phyloP scores from a whole-genome alignment of 805 yeast species.

The Helenozyma baotianmanensis region DNA sequence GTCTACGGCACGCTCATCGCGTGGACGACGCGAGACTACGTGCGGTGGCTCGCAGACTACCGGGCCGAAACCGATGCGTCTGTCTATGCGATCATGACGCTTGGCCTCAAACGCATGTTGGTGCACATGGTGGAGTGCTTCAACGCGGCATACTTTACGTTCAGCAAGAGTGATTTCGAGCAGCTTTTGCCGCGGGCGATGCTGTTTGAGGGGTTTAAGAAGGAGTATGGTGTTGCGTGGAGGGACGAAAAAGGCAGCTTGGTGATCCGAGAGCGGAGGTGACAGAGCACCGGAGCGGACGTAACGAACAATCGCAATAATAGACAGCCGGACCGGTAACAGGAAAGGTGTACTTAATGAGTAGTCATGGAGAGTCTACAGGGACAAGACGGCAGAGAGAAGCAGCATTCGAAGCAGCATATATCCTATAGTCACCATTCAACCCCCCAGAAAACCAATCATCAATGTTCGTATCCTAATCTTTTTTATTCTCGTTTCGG shows the following conservation, averaged over 20 bases:
- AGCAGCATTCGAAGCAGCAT: too few species aligned
- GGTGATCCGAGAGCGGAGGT: conserved; percentile 16
- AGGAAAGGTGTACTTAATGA: neutral
- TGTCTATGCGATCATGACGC: conserved; percentile 35
- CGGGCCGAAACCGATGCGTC: conserved; percentile 29
- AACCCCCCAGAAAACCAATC: too few species aligned
- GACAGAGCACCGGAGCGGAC: too few species aligned
- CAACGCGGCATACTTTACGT: conserved; percentile 35
- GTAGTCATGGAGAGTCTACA: too few species aligned
- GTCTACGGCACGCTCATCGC: conserved; percentile 17
- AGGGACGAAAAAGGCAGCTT: conserved; percentile 21
- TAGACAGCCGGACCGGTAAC: neutral
- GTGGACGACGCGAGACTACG: conserved; percentile 30
- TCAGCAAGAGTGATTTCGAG: conserved; percentile 23
- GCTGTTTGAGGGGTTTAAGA: conserved; percentile 16
- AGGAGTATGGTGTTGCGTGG: conserved; percentile 28
- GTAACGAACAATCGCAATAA: too few species aligned
- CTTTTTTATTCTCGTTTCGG: too few species aligned
- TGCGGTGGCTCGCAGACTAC: conserved; percentile 26
- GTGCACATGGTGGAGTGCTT: conserved; percentile 26
- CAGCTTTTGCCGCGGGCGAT: conserved; percentile 24
- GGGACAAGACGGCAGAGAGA: too few species aligned
- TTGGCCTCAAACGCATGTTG: conserved; percentile 34
- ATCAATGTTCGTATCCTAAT: too few species aligned
- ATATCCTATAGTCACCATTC: too few species aligned